Percentiles rank a stretch among this genome's conserved stretches.
Evolutionary conservation across 352 stramenopile species (phyloP).

Genomic region (Ophiocytium majus): DNA sequence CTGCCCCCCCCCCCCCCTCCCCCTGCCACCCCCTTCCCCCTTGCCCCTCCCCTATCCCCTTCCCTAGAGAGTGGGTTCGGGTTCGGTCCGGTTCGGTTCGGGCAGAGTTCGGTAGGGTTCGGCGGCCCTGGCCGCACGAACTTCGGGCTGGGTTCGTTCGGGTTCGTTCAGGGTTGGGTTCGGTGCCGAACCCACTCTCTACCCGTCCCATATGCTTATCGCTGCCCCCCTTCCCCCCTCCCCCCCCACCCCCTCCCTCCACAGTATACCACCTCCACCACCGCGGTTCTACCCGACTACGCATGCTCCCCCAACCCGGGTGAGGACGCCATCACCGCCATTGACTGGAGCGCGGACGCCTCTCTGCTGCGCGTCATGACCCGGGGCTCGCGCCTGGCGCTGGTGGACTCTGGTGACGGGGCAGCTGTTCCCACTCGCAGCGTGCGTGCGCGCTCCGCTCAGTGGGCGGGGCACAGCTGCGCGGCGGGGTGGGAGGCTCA

Average conservation of each 20-base stretch:
- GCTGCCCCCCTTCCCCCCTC: no score
- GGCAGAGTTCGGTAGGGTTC: background rate
- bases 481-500: background rate
- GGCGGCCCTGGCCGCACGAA: background rate
- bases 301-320: no score
- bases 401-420: background rate
- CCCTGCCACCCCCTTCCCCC: no score
- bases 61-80: no score
- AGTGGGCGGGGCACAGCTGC: background rate
- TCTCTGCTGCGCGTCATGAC: background rate
- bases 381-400: background rate
- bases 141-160: no score
- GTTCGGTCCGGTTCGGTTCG: no score
- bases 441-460: background rate
- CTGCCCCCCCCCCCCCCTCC: no score
- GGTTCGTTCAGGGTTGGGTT: no score
- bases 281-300: background rate
- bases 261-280: background rate
- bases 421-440: background rate
- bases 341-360: background rate
- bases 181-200: no score
- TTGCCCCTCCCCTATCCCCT: no score
- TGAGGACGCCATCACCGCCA: background rate
- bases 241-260: no score
- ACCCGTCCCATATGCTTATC: no score